Evolutionary conservation across 2,329 filamentous ascomycete genomes (phyloP).

Genomic region (Diaporthe eres): DNA sequence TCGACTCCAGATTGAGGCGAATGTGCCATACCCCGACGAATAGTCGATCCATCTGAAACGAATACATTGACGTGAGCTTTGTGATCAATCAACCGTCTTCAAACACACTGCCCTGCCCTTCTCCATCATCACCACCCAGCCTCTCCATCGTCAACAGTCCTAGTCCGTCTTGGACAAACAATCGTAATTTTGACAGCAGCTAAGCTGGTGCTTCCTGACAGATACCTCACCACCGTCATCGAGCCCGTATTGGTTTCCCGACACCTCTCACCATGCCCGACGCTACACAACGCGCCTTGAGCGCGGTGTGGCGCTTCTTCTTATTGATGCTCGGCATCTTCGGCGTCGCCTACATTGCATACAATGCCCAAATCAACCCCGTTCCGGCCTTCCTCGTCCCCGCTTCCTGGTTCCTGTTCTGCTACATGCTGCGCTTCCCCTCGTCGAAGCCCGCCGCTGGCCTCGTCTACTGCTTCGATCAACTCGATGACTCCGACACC

Average conservation of each 20-base stretch:
- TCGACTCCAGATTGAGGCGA: not conserved
- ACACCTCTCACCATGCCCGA: not conserved
- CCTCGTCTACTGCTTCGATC: not conserved
- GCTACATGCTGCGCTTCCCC: not conserved
- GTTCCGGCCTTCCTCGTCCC: not conserved
- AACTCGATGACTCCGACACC: not conserved
- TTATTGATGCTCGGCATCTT: too few species aligned
- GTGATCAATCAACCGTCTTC: not conserved
- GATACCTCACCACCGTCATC: not conserved
- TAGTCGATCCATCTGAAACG: not conserved
- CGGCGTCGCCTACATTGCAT: not conserved
- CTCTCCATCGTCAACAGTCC: not conserved
- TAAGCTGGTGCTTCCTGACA: not conserved
- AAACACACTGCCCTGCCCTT: not conserved
- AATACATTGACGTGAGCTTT: not conserved
- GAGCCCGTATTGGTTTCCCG: too few species aligned
- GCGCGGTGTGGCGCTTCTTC: not conserved
- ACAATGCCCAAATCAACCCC: not conserved
- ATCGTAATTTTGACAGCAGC: not conserved
- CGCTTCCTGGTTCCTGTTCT: not conserved
- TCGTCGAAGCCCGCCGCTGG: not conserved
- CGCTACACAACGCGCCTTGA: not conserved
- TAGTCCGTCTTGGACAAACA: not conserved
- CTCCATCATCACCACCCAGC: not conserved
- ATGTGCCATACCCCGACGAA: not conserved